Evolutionary conservation across 2,329 filamentous ascomycete genomes (phyloP), one percentile per base, ranked within the genome.

Genomic region (Claviceps monticola): DNA sequence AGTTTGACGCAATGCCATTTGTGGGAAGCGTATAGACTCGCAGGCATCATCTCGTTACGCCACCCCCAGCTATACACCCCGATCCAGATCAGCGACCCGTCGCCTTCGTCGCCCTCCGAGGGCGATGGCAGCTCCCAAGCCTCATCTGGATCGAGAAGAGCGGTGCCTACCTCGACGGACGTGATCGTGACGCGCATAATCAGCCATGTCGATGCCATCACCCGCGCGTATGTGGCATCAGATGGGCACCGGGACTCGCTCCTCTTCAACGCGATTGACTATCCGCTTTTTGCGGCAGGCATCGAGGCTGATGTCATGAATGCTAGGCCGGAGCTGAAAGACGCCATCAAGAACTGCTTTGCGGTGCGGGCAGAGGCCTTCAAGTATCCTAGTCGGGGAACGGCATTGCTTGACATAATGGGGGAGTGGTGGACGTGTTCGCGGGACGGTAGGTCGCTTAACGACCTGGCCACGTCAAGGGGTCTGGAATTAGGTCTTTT

Each of bases 211-310:
- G 29, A 50, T n/a, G 49, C 42, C 29, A 50, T 50, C 9, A 29
- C 21, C 9, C 42, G 42, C 36, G 49, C 49, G 19, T 50, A 46
- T 36, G 8, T 46, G 14, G 34, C 34, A 14, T 21, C 49, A 11
- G 49, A 39, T 19, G 17, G 29, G 5, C 19, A 14, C 19, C 19
- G n/a, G 9, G 42, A 50, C 42, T 50, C 49, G 14, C 48, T 50
- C 13, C n/a, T 50, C 19, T 50, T 50, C 42, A 50, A 50, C 21
- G 41, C 49, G 16, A 50, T 50, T 36, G 49, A 50, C 41, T 50
- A 50, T 39, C 49, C 49, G 16, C 42, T 50, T 11, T 46, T 50
- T 5, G 29, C 46, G 34, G 49, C 49, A 3, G 49, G 49, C 16
- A 46, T 50, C 14, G 41, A 50, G 16, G 29, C 42, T 13, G 49